Conservation (phyloP, 78 protist genomes). For the Mantamonas sphyraenae region DNA sequence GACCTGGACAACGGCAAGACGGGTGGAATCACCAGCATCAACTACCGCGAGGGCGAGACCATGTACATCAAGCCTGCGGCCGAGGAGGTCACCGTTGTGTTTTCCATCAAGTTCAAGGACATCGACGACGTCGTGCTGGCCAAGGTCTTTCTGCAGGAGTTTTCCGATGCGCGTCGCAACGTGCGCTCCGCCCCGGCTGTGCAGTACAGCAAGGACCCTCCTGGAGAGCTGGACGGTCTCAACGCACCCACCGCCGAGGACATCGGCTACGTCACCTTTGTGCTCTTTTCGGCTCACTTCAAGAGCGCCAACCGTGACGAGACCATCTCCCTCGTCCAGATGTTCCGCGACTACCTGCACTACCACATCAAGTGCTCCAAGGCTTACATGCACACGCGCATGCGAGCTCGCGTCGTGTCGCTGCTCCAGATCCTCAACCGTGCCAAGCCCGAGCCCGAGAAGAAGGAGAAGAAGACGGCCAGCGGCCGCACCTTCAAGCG, state of each 20-base stretch:
- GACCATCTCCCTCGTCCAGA: constrained; percentile 54
- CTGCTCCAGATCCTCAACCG: constrained; percentile 74
- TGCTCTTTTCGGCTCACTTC: constrained; percentile 1
- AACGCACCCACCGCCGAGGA: constrained; percentile 20
- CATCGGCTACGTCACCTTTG: constrained; percentile 62
- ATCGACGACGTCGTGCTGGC: constrained; percentile 57
- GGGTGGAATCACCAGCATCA: not conserved
- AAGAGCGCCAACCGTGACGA: constrained; percentile 26
- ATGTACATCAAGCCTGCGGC: constrained; percentile 4
- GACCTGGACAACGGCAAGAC: not conserved
- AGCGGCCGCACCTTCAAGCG: constrained; percentile 6
- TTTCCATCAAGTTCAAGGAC: constrained; percentile 61
- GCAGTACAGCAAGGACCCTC: constrained; percentile 46
- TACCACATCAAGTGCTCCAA: constrained; percentile 88
- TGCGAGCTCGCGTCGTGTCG: constrained; percentile 73
- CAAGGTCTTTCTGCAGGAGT: constrained; percentile 57
- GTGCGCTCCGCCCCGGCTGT: constrained; percentile 41
- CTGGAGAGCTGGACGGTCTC: constrained; percentile 42
- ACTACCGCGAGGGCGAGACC: constrained; percentile 21
- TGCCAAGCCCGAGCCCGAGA: constrained; percentile 69
- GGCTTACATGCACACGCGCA: constrained; percentile 83
- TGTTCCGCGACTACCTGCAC: constrained; percentile 84
- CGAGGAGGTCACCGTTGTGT: constrained; percentile 64
- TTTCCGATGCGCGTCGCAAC: not conserved
- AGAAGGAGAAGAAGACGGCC: constrained; percentile 22